Conservation (phyloP, 2,329 filamentous ascomycete genomes). For the Botrytis hyacinthi region DNA sequence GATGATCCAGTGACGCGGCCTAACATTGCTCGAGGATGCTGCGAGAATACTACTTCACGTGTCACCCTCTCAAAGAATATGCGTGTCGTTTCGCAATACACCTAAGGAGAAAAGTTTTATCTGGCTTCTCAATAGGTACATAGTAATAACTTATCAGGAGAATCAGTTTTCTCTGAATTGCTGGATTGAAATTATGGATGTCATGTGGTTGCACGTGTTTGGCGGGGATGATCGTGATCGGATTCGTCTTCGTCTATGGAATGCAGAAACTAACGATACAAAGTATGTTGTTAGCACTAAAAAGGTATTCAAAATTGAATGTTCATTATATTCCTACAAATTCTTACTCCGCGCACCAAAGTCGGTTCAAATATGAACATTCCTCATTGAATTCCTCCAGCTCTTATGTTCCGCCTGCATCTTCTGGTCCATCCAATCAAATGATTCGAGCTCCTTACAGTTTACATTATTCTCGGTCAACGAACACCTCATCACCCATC, state of each 20-base stretch:
- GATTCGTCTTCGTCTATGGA: neutral
- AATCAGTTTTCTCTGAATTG: neutral
- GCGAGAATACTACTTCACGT: neutral
- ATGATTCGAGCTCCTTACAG: neutral
- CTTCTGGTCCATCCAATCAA: neutral
- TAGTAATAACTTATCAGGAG: neutral
- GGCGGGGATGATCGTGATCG: neutral
- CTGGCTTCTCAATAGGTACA: neutral
- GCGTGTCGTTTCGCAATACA: too few species aligned
- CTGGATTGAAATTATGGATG: neutral
- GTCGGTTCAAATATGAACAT: neutral
- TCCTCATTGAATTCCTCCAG: neutral
- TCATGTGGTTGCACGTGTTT: neutral
- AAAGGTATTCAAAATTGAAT: neutral
- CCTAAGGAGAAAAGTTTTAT: too few species aligned
- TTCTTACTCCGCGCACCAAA: neutral
- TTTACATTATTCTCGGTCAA: neutral
- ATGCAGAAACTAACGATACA: too few species aligned
- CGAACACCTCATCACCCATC: neutral
- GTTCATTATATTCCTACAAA: neutral
- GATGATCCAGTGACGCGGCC: neutral
- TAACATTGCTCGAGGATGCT: too few species aligned
- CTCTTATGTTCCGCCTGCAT: neutral
- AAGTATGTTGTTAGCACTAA: too few species aligned
- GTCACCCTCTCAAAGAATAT: neutral